Conservation (phyloP, 192 early-diverging fungal species). For the Entomortierella parvispora region DNA sequence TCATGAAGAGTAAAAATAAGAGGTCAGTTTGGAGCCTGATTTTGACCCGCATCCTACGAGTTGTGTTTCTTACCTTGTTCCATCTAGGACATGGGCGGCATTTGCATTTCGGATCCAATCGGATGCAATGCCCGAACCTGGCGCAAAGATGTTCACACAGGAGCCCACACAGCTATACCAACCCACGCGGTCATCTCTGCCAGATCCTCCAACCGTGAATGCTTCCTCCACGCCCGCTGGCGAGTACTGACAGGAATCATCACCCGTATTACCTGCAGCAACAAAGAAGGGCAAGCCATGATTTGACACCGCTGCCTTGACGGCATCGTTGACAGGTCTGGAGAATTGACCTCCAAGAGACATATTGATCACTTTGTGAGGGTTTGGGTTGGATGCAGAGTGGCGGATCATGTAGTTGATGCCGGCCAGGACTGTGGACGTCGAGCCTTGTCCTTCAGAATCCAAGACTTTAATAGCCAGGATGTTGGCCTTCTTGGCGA, state of each 20-base stretch:
- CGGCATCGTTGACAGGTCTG: conserved; percentile 81
- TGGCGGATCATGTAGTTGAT: conserved; percentile 75
- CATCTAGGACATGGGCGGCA: conserved; percentile 51
- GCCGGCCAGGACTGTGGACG: conserved; percentile 66
- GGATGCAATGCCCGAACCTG: conserved; percentile 57
- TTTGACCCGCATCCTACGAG: background rate
- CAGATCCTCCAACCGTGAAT: conserved; percentile 89
- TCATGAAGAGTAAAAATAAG: background rate
- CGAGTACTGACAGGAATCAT: conserved; percentile 87
- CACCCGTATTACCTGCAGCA: conserved; percentile 90
- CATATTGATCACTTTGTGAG: conserved; percentile 88
- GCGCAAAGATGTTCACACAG: conserved; percentile 94
- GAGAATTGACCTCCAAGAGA: conserved; percentile 87
- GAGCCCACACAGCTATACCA: conserved; percentile 88
- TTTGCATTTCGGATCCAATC: conserved; percentile 28
- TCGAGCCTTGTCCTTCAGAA: conserved; percentile 57
- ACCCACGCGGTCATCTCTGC: conserved; percentile 79
- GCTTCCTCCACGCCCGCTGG: conserved; percentile 83
- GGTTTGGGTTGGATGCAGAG: conserved; percentile 61
- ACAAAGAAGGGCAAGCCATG: conserved; percentile 85
- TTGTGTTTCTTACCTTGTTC: conserved; percentile 62
- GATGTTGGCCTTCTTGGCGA: conserved; percentile 84
- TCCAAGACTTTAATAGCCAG: conserved; percentile 91
- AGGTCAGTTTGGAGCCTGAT: background rate
- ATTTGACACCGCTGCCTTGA: conserved; percentile 66